These are phyloP conservation scores for Astrothelium subdiscretum DNA, from an alignment of 495 filamentous ascomycete genomes.

Conservation along the genomic window DNA sequence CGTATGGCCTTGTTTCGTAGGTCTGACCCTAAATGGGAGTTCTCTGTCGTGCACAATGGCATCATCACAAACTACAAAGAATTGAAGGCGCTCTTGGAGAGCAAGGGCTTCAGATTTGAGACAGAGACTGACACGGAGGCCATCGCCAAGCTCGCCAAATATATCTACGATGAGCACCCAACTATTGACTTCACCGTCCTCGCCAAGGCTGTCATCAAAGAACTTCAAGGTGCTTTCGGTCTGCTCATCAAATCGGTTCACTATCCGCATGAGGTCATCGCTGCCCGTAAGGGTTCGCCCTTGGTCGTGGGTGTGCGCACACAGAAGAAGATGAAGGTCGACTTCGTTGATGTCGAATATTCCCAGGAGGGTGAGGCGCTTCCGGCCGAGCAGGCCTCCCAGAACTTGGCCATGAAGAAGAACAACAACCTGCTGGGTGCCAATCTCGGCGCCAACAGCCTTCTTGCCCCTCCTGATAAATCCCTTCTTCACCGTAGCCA, in stretches of 20 bases:
- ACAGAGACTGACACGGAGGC: slow-evolving; percentile 98
- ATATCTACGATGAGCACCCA: slow-evolving; percentile 91
- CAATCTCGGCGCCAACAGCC: slow-evolving; percentile 43
- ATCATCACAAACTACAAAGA: slow-evolving; percentile 99
- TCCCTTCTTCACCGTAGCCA: slow-evolving; percentile 89
- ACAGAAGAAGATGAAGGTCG: slow-evolving; percentile 98
- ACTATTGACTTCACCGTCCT: slow-evolving; percentile 91
- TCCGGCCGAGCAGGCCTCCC: slow-evolving; percentile 86
- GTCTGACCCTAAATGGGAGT: slow-evolving; percentile 84
- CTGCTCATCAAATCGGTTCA: slow-evolving; percentile 95
- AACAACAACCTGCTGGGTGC: slow-evolving; percentile 27
- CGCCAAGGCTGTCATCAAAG: slow-evolving; percentile 94
- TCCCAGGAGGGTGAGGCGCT: slow-evolving; percentile 65
- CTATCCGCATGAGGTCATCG: slow-evolving; percentile 95
- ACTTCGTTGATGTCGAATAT: slow-evolving; percentile 98
- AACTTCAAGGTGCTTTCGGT: slow-evolving; percentile 95
- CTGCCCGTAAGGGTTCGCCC: slow-evolving; percentile 93
- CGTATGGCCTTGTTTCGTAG: slow-evolving; percentile 20
- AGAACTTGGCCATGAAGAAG: slow-evolving; percentile 94
- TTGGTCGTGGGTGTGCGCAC: slow-evolving; percentile 93
- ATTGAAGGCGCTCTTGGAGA: slow-evolving; percentile 80
- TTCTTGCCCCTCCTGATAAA: slow-evolving; percentile 88
- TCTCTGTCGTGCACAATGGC: slow-evolving; percentile 95
- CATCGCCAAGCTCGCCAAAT: slow-evolving; percentile 97
- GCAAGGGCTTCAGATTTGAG: slow-evolving; percentile 96